A percentile compares a stretch with the other conserved stretches of the same genome.
Conservation (phyloP, 371 early-diverging fungal species). For the Mortierella sp. region DNA sequence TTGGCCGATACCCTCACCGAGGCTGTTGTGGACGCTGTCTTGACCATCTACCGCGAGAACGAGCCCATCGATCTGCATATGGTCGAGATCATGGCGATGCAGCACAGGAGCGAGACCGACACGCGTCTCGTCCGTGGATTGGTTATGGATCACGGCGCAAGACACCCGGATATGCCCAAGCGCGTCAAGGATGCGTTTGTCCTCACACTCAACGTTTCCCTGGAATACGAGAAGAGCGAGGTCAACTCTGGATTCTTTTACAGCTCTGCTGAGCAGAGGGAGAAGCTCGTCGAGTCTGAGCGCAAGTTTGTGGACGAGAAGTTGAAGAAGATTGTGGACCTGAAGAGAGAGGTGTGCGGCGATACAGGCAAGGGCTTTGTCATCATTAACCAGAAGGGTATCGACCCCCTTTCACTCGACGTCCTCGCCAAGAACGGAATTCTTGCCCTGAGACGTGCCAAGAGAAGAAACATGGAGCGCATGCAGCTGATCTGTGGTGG, state of each 20-base stretch:
- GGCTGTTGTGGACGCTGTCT: constrained; percentile 97
- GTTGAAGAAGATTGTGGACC: constrained; percentile 94
- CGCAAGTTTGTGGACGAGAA: constrained; percentile 96
- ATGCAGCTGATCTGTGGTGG: constrained; percentile 99
- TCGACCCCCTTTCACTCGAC: constrained; percentile 99
- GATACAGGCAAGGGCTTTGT: constrained; percentile 90
- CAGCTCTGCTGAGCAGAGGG: constrained; percentile 97
- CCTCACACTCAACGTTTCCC: constrained; percentile 97
- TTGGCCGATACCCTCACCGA: constrained; percentile 94
- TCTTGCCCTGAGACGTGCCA: constrained; percentile 98
- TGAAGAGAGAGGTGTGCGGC: constrained; percentile 94
- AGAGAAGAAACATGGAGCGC: constrained; percentile 99
- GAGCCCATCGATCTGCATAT: constrained; percentile 98
- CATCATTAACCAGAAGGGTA: constrained; percentile 99
- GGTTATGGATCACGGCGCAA: constrained; percentile 99
- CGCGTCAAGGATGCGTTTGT: constrained; percentile 92
- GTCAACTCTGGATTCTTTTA: constrained; percentile 99
- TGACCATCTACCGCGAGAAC: constrained; percentile 82
- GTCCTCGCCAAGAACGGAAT: constrained; percentile 97
- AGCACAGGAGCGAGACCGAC: constrained; percentile 96
- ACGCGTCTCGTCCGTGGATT: constrained; percentile 96
- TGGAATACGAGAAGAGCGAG: constrained; percentile 99
- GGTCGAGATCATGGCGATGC: constrained; percentile 99
- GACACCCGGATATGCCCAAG: constrained; percentile 99
- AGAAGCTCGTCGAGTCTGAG: constrained; percentile 98